Evolutionary conservation across 2,329 filamentous ascomycete species (phyloP), one percentile per base, ranked within the genome.

Genomic region (Exophiala alcalophila): DNA sequence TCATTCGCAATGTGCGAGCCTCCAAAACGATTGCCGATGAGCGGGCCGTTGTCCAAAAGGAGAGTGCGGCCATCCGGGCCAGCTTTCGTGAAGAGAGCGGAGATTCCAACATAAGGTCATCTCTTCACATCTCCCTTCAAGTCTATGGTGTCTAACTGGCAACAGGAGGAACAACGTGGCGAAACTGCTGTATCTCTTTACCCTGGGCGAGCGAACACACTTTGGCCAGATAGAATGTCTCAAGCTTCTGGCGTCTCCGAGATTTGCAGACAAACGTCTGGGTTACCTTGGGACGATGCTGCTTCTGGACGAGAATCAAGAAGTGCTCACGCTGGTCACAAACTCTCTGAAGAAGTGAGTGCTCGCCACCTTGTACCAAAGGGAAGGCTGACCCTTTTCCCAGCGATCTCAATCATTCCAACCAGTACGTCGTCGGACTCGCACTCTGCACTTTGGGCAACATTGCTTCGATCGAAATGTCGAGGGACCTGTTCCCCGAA

Each of bases 151-250:
- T 23, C 39, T 44, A 27, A 39, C 35, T 34, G 31, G 14, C 33
- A 42, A 44, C 66, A 96, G 91, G 71, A 83, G 92, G 64, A 98
- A 98, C 74, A 98, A 98, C 77, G 92, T 98, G 59, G 90, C 92
- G 47, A 98, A 98, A 69, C 80, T 98, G 24, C 79, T 98, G 26
- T 98, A 98, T 65, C 86, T 98, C 49, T 98, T 98, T 68, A 98
- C 92, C 1, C 78, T 98, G 28, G 92, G 92, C 53, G 92, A 98
- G 70, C 81, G 92, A 60, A 98, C 92, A 44, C 92, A 98, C 69
- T 98, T 98, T 65, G 92, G 92, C 37, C 92, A 98, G 74, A 98
- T 98, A 63, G 92, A 98, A 80, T 98, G 92, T 67, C 77, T 98
- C 61, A 98, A 98, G 70, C 80, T 98, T 36, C 79, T 98, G 45